phyloP scores from a whole-genome alignment of 495 filamentous ascomycete genomes.

The Cudoniella acicularis region DNA sequence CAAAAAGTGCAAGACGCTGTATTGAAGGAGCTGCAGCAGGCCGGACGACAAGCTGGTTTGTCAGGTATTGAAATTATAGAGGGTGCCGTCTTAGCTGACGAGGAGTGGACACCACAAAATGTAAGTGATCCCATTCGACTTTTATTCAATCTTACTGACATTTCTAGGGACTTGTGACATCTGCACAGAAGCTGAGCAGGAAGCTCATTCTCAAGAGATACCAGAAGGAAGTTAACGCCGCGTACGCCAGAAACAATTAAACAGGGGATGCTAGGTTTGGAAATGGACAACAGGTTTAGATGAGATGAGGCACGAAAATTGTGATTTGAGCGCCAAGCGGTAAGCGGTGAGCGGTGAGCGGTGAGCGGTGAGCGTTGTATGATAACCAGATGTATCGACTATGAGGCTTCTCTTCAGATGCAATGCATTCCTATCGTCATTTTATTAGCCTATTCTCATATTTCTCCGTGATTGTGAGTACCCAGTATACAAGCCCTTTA shows the following conservation, averaged over 20 bases:
- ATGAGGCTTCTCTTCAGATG: too few relatives aligned
- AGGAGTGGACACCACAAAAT: slow-evolving; percentile 97
- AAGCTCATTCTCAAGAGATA: slow-evolving; percentile 63
- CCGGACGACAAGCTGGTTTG: slow-evolving; percentile 72
- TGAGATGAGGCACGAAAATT: neutral
- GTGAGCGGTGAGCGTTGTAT: neutral
- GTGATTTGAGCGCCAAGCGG: neutral
- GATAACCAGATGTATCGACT: neutral
- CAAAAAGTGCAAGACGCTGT: slow-evolving; percentile 75
- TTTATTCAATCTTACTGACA: slow-evolving; percentile 23
- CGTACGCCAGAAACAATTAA: slow-evolving; percentile 37
- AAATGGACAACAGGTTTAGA: neutral
- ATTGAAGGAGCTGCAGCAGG: slow-evolving; percentile 75
- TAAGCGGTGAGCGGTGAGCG: neutral
- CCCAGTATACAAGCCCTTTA: too few relatives aligned
- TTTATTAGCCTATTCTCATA: too few relatives aligned
- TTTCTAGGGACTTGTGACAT: slow-evolving; percentile 59
- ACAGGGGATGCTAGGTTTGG: neutral
- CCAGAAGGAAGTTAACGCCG: slow-evolving; percentile 59
- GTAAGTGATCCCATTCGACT: slow-evolving; percentile 50
- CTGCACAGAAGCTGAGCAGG: slow-evolving; percentile 76
- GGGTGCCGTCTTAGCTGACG: slow-evolving; percentile 87
- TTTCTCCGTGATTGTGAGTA: too few relatives aligned
- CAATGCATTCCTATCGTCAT: too few relatives aligned
- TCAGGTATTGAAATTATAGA: slow-evolving; percentile 87